Evolutionary conservation across 2,329 filamentous ascomycete species (phyloP), one percentile per base, ranked within the genome.

Genomic region (Dactylellina cionopaga): DNA sequence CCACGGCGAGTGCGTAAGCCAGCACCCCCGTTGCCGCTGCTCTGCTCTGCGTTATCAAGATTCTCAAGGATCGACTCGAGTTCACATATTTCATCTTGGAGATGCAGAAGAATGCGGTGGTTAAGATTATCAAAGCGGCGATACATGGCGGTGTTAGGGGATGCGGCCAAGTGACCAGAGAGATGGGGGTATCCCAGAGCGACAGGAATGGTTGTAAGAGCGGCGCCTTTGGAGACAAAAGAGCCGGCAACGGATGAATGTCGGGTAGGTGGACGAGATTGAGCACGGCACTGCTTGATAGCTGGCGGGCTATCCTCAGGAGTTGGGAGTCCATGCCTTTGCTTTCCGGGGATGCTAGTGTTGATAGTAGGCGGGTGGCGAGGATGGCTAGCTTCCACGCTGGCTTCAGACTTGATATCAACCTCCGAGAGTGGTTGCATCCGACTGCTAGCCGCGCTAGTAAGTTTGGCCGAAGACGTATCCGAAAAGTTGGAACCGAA

Each of bases 61-160:
- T 84, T 83, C 15, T 87, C 85, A 0, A 97, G 84, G 65, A 93
- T 88, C 77, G 92, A 89, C 80, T 96, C 92, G 35, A 96, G 83
- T 76, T 94, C 90, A 27, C 85, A 84, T 15, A 96, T 86, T 79
- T 96, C 92, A 78, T 96, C 92, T 80, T 96, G 93, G 13, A 96
- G 83, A 74, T 95, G 89, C 0, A 96, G 83, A 1, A 97, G 82
- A 1, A 96, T 82, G 1, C 93, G 88, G 78, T 96, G 92, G 76
- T 95, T 93, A 15, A 96, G 82, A 9, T 87, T 85, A 78, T 91
- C 89, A 77, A 97, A 97, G 64, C 89, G 89, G 43, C 93, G 87
- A 79, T 96, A 96, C 68, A 96, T 85, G 0, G 92, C 91, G 6
- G 74, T 59, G 5, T 69, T 75, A 22, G 76, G 76, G 22, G 68